Base-by-base conservation (phyloP, 129 eudicot genomes). In the Tagetes patula region DNA sequence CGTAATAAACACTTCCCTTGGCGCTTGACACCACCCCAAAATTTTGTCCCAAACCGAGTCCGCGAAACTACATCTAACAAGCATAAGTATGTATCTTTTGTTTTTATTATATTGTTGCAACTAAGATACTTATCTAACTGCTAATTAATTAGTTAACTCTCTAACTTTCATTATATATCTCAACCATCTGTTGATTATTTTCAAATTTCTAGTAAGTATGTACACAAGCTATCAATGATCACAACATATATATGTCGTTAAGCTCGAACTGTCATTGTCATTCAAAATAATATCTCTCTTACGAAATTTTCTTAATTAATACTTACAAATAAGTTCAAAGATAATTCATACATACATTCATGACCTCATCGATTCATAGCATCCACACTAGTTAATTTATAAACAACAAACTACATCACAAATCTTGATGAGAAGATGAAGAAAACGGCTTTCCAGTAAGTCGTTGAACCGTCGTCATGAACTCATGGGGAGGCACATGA, bases 381-480 rank as follows among this genome's bases (percentile, higher is more conserved):
- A 52, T 52, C 20, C 31, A 52, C 58, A 52, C 27, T 20, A 20
- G 27, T 20, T 20, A 20, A 20, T 20, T 20, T 20, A 20, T 5
- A 74, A 58, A 60, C 13, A 75, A 52, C 4, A n/a, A 56, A 69
- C n/a, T 3, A 1, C 27, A 65, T 64, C 55, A 72, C 31, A 20
- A 4, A 33, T 36, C 48, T 65, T 79, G 78, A 79, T 54, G 53
- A 48, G 74, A 65, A 50, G 65, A 49, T 20, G 79, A 71, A 71
- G 73, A 71, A 5, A 76, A 42, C 6, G 73, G 50, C 72, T 79
- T 79, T 72, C 82, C 82, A 4, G 82, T 79, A 2, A 79, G 82
- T 72, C 48, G 36, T 79, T 79, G 82, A 62, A 79, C 82, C 5
- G 82, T 79, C 30, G 78, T 65, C 82, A 79, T 79, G 78, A 79